Evolutionary conservation across 2,329 filamentous ascomycete species (phyloP).

Genomic region (Hymenoscyphus repandus): DNA sequence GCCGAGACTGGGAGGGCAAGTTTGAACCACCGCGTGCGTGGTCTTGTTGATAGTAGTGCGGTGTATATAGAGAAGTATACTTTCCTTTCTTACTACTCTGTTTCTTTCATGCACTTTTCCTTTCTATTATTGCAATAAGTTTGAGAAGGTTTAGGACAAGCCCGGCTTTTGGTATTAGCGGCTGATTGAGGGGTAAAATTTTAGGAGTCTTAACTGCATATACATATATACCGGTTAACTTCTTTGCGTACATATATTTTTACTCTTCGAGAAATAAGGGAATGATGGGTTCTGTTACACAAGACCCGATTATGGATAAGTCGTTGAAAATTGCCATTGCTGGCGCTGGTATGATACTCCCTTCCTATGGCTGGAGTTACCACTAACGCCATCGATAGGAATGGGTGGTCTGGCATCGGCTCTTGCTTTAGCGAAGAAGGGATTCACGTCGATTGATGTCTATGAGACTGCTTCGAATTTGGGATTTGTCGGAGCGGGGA

Average conservation of each 20-base stretch:
- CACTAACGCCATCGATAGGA: constrained; percentile 39
- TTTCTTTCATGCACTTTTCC: background rate
- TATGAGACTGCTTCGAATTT: constrained; percentile 69
- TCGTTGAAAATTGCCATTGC: constrained; percentile 1
- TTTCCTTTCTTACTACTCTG: too few relatives aligned
- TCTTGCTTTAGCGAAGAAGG: constrained; percentile 68
- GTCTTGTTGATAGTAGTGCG: too few relatives aligned
- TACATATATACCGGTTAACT: too few relatives aligned
- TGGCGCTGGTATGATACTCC: background rate
- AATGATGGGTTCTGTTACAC: background rate
- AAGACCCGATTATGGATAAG: constrained; percentile 3
- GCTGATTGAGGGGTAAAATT: background rate
- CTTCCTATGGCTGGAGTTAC: background rate
- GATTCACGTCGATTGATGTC: constrained; percentile 67
- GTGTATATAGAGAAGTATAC: too few relatives aligned
- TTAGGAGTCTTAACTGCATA: too few relatives aligned
- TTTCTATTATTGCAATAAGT: background rate
- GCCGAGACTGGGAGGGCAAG: too few relatives aligned
- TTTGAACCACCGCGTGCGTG: too few relatives aligned
- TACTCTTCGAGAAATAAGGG: background rate
- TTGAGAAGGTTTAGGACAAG: background rate
- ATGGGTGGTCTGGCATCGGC: constrained; percentile 75
- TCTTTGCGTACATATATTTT: background rate
- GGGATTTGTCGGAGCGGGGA: constrained; percentile 79
- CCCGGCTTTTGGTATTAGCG: background rate